Evolutionary conservation across 2,329 filamentous ascomycete genomes (phyloP).

Genomic region (Microsporum audouinii): DNA sequence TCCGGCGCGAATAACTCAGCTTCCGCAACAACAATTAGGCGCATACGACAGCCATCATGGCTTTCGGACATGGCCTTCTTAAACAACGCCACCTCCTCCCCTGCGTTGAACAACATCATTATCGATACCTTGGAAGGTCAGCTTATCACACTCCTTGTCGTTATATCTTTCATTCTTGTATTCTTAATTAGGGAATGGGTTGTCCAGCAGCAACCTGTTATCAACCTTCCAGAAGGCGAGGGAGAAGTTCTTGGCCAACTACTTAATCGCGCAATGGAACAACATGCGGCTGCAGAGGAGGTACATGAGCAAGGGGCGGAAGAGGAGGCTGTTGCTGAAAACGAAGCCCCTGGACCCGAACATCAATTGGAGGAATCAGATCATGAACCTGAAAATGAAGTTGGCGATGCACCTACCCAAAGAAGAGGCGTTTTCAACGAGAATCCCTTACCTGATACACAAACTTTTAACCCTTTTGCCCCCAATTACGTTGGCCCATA

Average conservation of each 20-base stretch:
- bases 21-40: conserved; percentile 19
- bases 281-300: background rate
- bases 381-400: background rate
- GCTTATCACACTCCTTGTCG: conserved; percentile 81
- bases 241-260: conserved; percentile 42
- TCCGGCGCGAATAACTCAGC: conserved; percentile 20
- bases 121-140: conserved; percentile 84
- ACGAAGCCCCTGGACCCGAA: background rate
- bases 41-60: conserved; percentile 35
- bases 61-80: conserved; percentile 50
- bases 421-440: background rate
- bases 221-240: conserved; percentile 58
- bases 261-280: conserved; percentile 17
- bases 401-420: background rate
- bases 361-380: background rate
- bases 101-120: conserved; percentile 62
- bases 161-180: conserved; percentile 89
- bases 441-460: background rate
- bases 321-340: background rate
- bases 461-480: conserved; percentile 1
- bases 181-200: conserved; percentile 97
- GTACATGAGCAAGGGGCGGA: conserved; percentile 8
- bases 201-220: conserved; percentile 89
- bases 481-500: background rate
- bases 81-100: conserved; percentile 51